Evolutionary conservation across 495 filamentous ascomycete species (phyloP), one percentile per base, ranked within the genome.

Genomic region (Penicillium riverlandense): DNA sequence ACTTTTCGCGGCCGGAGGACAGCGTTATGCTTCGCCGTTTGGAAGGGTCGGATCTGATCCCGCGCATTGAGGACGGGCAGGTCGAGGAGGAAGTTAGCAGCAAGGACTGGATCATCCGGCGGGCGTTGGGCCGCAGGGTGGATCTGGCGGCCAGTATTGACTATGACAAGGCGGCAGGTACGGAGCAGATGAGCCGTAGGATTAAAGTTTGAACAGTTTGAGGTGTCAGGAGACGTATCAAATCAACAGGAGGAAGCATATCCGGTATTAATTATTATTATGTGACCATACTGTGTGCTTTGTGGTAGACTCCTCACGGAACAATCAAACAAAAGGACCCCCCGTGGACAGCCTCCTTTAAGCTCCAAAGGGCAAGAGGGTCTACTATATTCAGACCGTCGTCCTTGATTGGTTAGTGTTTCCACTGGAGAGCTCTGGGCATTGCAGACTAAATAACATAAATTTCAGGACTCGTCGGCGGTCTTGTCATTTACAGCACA

Each of bases 1-100:
- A 81, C 57, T 84, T 84, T 57, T 59, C 72, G 13, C 58, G 80
- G 38, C 79, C 79, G 2, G 77, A 79, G 50, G 76, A 84, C 58
- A 53, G 70, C 11, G 75, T 79, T 22, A 37, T 71, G 13, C 54
- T 84, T 61, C 66, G 59, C 47, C 54, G 66, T 13, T 45, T 78
- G 49, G 59, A 69, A 9, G 70, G 70, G 6, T 57, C 62, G 32
- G 12, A 42, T 33, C 30, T 48, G 4, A 62, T 63, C 43, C 60
- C 62, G 13, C 41, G 35, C 7, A 47, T 76, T 7, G 55, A 53
- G 35, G 61, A 61, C 4, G 61, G 63, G 7, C 60, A 65, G 12
- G 58, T 66, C 7, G 65, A 69, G 39, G 53, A 67, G 37, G 66
- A 62, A 3, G 55, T 74, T 16, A 69, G 52, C 22, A 70, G 68